Evolutionary conservation across 1,284 basidiomycete genomes (phyloP).

Genomic region (Sporisorium iseilematis-ciliati): DNA sequence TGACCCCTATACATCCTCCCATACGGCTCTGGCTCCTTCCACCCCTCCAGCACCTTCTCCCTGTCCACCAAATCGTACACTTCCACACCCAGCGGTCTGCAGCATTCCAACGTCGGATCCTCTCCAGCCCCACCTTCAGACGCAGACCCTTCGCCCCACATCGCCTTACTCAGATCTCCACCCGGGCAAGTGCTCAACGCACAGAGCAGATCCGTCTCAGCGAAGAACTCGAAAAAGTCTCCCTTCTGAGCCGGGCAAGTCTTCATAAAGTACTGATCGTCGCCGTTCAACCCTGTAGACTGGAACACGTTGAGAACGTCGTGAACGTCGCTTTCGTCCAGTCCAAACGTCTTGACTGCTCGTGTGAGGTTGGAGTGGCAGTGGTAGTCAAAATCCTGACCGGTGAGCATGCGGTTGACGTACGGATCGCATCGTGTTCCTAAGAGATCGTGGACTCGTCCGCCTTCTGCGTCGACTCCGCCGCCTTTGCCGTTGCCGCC

Average conservation of each 20-base stretch:
- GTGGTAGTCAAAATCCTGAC: conserved; percentile 41
- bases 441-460: conserved; percentile 32
- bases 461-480: conserved; percentile 28
- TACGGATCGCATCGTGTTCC: conserved; percentile 41
- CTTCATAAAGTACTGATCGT: conserved; percentile 46
- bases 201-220: conserved; percentile 33
- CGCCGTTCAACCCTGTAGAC: conserved; percentile 33
- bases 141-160: conserved; percentile 33
- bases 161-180: conserved; percentile 33
- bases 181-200: conserved; percentile 38
- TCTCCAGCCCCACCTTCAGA: conserved; percentile 3
- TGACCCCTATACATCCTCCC: conserved; percentile 21
- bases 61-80: conserved; percentile 26
- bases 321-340: conserved; percentile 33
- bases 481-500: conserved; percentile 24
- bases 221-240: conserved; percentile 39
- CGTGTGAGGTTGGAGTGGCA: conserved; percentile 33
- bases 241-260: conserved; percentile 37
- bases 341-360: conserved; percentile 23
- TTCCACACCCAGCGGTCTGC: conserved; percentile 37
- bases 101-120: conserved; percentile 37
- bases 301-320: conserved; percentile 45
- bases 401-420: conserved; percentile 34
- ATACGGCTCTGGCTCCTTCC: conserved; percentile 11
- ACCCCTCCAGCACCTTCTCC: conserved; percentile 6